phyloP scores from a whole-genome alignment of 1,284 basidiomycete genomes.

The Leccinum insigne region DNA sequence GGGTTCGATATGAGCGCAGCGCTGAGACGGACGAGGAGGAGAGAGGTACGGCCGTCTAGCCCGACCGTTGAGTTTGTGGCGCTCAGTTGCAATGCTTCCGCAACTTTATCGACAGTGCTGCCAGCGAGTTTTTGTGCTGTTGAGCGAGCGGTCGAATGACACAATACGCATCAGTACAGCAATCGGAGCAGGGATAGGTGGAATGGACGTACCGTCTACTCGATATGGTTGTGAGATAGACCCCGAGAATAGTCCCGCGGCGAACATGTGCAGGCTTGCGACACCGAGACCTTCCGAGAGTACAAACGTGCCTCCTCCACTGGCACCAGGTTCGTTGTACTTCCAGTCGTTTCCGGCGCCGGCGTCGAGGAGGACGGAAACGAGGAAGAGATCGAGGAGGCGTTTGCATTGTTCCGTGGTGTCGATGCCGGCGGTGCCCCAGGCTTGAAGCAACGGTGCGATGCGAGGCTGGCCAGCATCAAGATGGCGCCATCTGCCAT shows the following conservation, averaged over 20 bases:
- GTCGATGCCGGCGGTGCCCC: slow-evolving; percentile 50
- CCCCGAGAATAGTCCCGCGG: slow-evolving; percentile 80
- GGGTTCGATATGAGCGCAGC: slow-evolving; percentile 65
- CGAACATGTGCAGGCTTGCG: slow-evolving; percentile 91
- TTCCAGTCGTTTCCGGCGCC: slow-evolving; percentile 88
- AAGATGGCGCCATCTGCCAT: slow-evolving; percentile 92
- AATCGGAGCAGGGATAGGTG: neutral
- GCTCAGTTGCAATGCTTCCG: slow-evolving; percentile 80
- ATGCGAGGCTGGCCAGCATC: slow-evolving; percentile 68
- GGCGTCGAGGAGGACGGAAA: slow-evolving; percentile 94
- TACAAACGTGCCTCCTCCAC: slow-evolving; percentile 53
- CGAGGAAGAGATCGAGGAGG: slow-evolving; percentile 89
- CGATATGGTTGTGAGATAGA: slow-evolving; percentile 59
- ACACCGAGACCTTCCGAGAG: slow-evolving; percentile 93
- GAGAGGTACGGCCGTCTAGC: slow-evolving; percentile 78
- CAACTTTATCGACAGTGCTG: slow-evolving; percentile 64
- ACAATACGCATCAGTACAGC: neutral
- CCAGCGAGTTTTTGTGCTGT: slow-evolving; percentile 71
- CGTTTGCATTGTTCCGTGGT: slow-evolving; percentile 67
- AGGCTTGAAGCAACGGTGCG: slow-evolving; percentile 55
- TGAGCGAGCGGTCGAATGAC: slow-evolving; percentile 10
- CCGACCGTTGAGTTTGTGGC: slow-evolving; percentile 86
- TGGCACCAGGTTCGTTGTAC: slow-evolving; percentile 64
- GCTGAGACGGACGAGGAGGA: slow-evolving; percentile 71
- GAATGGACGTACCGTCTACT: slow-evolving; percentile 66